Percentiles rank a stretch among this genome's conserved stretches.
phyloP scores from a whole-genome alignment of 352 stramenopile species.

The Aphanomyces euteiches region DNA sequence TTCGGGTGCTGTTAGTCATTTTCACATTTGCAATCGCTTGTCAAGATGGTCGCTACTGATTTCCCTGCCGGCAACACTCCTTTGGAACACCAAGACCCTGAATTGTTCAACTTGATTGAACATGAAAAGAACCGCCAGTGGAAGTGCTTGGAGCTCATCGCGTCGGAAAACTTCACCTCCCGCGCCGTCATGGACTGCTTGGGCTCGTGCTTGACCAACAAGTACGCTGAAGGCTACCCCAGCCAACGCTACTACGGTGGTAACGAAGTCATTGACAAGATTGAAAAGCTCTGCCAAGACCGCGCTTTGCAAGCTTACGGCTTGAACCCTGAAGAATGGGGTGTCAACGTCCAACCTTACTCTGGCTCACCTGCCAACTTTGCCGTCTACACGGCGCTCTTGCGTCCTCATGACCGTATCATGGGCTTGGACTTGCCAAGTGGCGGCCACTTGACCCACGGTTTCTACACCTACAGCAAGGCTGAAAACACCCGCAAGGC shows the following conservation, averaged over 20 bases:
- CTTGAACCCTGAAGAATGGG: conserved; percentile 92
- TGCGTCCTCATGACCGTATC: conserved; percentile 98
- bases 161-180: conserved; percentile 99
- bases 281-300: conserved; percentile 92
- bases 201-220: conserved; percentile 98
- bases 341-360: conserved; percentile 98
- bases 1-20: too few relatives aligned
- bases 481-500: conserved; percentile 95
- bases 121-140: conserved; percentile 97
- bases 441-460: conserved; percentile 98
- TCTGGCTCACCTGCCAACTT: conserved; percentile 98
- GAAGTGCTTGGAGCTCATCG: conserved; percentile 98
- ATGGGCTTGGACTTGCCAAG: conserved; percentile 99
- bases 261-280: conserved; percentile 97
- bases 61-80: conserved; percentile 52
- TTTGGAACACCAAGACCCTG: conserved; percentile 94
- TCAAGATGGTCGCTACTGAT: not conserved
- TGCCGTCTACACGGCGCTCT: conserved; percentile 97
- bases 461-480: conserved; percentile 97
- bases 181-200: conserved; percentile 98
- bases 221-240: conserved; percentile 98
- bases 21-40: not conserved
- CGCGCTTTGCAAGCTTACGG: conserved; percentile 93
- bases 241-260: conserved; percentile 97
- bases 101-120: conserved; percentile 98